Evolutionary conservation across 2,329 filamentous ascomycete species (phyloP), one percentile per base, ranked within the genome.

Genomic region (Talaromyces sp.): DNA sequence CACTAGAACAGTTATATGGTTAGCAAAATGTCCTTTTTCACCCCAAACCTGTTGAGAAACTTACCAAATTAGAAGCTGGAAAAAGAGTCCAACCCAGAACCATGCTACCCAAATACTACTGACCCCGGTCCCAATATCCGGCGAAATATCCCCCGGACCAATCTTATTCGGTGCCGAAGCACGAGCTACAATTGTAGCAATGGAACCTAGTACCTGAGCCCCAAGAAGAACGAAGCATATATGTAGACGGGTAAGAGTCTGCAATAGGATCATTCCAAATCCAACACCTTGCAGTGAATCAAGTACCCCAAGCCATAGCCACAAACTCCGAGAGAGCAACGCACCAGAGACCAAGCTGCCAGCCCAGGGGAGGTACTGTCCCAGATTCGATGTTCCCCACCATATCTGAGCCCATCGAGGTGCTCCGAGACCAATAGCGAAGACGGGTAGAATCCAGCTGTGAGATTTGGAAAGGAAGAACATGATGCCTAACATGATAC

Each of bases 371-470:
- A 88, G 70, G 66, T 81, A 87, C 28, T 79, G 73, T 3, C 84
- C 85, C 60, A 86, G 80, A 10, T 80, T 80, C 7, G 80, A 83
- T 5, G 80, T 82, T 10, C 80, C 81, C 85, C 85, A 88, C 67
- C 85, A 82, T 67, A 87, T 86, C 68, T 88, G 85, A 8, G 80
- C 81, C 84, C 85, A 88, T 60, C 85, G 77, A 1, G 85, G 85
- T 3, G 84, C 84, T 4, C 72, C 83, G 11, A 88, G 79, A 13
- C 84, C 85, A 60, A 87, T 83, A 46, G 85, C 84, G 62, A 88
- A 86, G 57, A 88, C 81, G 11, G 85, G 85, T 4, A 88, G 73
- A 63, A 87, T 81, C 85, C 85, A 88, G 53, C 79, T 82, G 68
- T 88, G 85, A 15, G 78, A 78, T 62, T 80, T 81, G 15, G 81